These are phyloP conservation scores for Fusarium subtropicale DNA, from an alignment of 2,329 filamentous ascomycete genomes.

Conservation along the genomic window DNA sequence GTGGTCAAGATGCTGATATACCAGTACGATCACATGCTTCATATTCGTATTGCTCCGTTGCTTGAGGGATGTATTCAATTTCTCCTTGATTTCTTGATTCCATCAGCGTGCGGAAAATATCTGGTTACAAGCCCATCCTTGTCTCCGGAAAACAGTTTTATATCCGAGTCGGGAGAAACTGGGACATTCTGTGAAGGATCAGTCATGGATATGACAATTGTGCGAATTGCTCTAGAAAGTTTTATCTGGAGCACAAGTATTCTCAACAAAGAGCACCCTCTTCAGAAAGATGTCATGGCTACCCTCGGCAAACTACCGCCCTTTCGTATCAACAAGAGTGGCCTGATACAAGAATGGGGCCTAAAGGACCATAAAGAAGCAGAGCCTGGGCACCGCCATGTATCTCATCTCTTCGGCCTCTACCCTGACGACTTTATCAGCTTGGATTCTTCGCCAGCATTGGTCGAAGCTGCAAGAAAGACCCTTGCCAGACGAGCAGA, in stretches of 20 bases:
- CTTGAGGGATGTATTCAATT: constrained; percentile 53
- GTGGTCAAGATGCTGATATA: constrained; percentile 44
- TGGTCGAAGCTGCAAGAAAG: constrained; percentile 47
- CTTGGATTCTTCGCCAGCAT: constrained; percentile 28
- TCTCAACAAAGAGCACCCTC: constrained; percentile 12
- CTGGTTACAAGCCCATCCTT: constrained; percentile 45
- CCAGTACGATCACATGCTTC: constrained; percentile 33
- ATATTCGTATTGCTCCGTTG: constrained; percentile 45
- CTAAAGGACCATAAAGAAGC: constrained; percentile 52
- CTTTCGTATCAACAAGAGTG: constrained; percentile 27
- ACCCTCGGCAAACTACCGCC: constrained; percentile 18
- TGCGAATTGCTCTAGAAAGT: constrained; percentile 38
- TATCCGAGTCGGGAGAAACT: constrained; percentile 20
- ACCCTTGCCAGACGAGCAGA: constrained; percentile 48
- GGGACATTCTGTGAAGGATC: constrained; percentile 46
- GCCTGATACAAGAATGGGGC: constrained; percentile 56
- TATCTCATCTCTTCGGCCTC: constrained; percentile 62
- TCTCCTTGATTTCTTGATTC: constrained; percentile 54
- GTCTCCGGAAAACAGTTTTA: constrained; percentile 44
- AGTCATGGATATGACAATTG: constrained; percentile 42
- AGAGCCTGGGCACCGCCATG: constrained; percentile 63
- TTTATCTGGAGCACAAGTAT: constrained; percentile 35
- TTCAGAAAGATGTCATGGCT: constrained; percentile 3
- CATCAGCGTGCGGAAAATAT: constrained; percentile 43
- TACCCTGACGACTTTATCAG: constrained; percentile 55